Conservation (phyloP, 129 eudicot genomes). For the Gnaphalium uliginosum region DNA sequence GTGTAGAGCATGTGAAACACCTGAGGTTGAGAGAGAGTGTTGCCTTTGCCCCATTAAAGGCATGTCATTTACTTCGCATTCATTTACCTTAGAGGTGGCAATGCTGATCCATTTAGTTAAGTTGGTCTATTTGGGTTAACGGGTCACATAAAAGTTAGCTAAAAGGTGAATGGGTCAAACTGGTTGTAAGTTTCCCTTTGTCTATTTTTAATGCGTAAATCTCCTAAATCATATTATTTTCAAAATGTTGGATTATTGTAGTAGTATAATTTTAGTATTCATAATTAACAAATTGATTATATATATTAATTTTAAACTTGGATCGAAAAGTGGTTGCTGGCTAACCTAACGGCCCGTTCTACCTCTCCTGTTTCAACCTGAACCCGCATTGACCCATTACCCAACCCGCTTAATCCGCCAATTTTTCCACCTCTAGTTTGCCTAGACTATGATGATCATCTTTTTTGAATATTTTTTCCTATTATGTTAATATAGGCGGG, state of each 20-base stretch:
- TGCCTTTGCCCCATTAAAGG: slow-evolving; percentile 98
- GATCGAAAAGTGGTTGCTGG: too few species aligned
- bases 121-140: neutral
- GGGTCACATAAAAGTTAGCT: neutral
- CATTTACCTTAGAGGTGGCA: neutral
- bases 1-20: slow-evolving; percentile 93
- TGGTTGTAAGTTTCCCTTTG: neutral
- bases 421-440: neutral
- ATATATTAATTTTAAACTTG: too few species aligned
- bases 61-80: slow-evolving; percentile 27
- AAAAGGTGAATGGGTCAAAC: neutral
- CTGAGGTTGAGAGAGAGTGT: slow-evolving; percentile 73
- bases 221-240: neutral
- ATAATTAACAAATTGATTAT: neutral
- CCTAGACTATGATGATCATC: neutral
- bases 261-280: neutral
- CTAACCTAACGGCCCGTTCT: neutral
- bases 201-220: neutral
- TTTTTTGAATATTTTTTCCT: slow-evolving; percentile 1
- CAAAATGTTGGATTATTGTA: neutral
- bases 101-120: neutral
- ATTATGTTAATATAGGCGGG: slow-evolving; percentile 59
- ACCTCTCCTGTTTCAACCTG: neutral
- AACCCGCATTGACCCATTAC: neutral
- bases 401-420: neutral